Percentiles rank a stretch among this genome's conserved stretches.
Evolutionary conservation across 2,329 filamentous ascomycete species (phyloP).

Genomic region (Neopestalotiopsis sp.): DNA sequence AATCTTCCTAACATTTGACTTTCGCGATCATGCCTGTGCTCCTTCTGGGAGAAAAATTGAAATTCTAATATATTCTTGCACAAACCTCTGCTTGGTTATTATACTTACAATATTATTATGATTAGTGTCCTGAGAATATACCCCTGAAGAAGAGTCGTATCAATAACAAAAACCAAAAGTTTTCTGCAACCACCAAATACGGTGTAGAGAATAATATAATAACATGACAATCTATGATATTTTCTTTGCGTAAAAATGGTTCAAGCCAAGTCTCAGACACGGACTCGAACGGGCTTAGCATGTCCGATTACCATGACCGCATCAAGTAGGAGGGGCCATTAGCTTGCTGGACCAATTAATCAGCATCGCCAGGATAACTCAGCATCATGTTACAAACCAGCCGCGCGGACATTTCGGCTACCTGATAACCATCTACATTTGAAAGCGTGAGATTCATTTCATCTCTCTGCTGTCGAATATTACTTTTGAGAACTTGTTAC

Average conservation of each 20-base stretch:
- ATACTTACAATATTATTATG: no score
- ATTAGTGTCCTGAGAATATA: no score
- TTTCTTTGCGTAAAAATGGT: not conserved
- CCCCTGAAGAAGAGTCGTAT: no score
- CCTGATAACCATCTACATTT: not conserved
- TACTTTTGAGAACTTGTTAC: not conserved
- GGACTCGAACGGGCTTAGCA: not conserved
- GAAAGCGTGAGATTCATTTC: not conserved
- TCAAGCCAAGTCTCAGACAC: not conserved
- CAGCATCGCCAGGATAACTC: not conserved
- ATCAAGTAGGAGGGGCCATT: not conserved
- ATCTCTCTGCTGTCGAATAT: not conserved
- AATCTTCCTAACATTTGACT: not conserved
- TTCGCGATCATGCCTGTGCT: no score
- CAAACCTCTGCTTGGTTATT: no score
- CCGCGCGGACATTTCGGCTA: not conserved
- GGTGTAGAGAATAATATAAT: not conserved
- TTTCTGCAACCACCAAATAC: not conserved
- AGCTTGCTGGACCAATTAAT: slow-evolving; percentile 2
- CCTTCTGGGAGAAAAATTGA: no score
- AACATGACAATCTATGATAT: not conserved
- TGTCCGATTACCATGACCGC: not conserved
- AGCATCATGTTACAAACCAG: slow-evolving; percentile 1
- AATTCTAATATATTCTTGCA: no score
- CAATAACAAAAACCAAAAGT: no score